phyloP scores from a whole-genome alignment of 2,329 filamentous ascomycete genomes.

The Parafenestella ontariensis region DNA sequence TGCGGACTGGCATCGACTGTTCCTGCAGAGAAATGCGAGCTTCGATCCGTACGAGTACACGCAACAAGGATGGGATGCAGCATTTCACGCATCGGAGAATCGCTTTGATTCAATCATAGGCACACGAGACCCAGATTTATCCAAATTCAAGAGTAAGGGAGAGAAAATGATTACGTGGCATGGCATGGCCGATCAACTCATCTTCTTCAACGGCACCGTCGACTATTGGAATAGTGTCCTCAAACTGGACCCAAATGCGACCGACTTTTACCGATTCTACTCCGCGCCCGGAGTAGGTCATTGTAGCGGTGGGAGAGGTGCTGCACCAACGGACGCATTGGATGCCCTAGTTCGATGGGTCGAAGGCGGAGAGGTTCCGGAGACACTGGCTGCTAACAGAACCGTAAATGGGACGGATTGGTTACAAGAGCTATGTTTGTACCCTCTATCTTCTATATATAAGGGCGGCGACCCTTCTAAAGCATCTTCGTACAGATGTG shows the following conservation, averaged over 20 bases:
- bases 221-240: conserved; percentile 1
- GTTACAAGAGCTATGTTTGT: conserved; percentile 1
- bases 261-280: conserved; percentile 20
- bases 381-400: conserved; percentile 6
- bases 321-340: conserved; percentile 9
- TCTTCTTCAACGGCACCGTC: conserved; percentile 4
- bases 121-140: conserved; percentile 24
- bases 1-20: conserved; percentile 9
- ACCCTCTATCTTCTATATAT: conserved; percentile 10
- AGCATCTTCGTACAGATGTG: conserved; percentile 11
- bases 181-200: conserved; percentile 20
- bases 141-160: conserved; percentile 19
- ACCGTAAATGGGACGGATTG: not conserved
- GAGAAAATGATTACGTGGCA: conserved; percentile 38
- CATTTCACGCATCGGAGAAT: conserved; percentile 3
- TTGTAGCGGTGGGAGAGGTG: conserved; percentile 14
- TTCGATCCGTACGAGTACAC: conserved; percentile 3
- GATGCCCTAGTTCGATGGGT: conserved; percentile 19
- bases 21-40: conserved; percentile 19
- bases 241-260: not conserved
- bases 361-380: conserved; percentile 11
- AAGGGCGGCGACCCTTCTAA: conserved; percentile 10
- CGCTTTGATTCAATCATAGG: conserved; percentile 20
- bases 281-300: conserved; percentile 17
- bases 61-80: conserved; percentile 2